Evolutionary conservation across 2,329 filamentous ascomycete genomes (phyloP).

Genomic region (Clathrospora elynae): DNA sequence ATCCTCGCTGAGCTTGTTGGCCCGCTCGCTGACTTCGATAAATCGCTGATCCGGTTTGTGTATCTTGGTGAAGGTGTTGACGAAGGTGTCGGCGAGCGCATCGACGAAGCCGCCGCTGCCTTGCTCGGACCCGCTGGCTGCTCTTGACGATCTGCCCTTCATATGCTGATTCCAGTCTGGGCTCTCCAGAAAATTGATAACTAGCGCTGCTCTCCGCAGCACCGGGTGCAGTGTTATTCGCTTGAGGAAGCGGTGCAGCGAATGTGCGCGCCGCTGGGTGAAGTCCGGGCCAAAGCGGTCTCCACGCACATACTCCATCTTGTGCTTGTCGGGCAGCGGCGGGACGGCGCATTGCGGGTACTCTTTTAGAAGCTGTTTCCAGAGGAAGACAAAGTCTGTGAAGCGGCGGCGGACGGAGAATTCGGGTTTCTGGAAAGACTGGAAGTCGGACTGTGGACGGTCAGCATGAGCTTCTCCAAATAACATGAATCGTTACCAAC

Average conservation of each 20-base stretch:
- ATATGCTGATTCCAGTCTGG: slow-evolving; percentile 97
- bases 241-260: slow-evolving; percentile 86
- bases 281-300: slow-evolving; percentile 95
- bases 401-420: slow-evolving; percentile 87
- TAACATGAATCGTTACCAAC: slow-evolving; percentile 54
- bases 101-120: slow-evolving; percentile 79
- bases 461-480: slow-evolving; percentile 14
- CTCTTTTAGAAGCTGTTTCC: slow-evolving; percentile 84
- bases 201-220: slow-evolving; percentile 77
- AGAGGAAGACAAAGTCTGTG: slow-evolving; percentile 97
- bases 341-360: slow-evolving; percentile 92
- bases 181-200: slow-evolving; percentile 90
- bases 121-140: slow-evolving; percentile 52
- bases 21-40: slow-evolving; percentile 88
- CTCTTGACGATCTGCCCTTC: slow-evolving; percentile 74
- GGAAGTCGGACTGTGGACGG: slow-evolving; percentile 78
- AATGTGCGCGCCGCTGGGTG: slow-evolving; percentile 84
- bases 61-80: slow-evolving; percentile 96
- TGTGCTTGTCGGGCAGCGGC: slow-evolving; percentile 95
- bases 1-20: slow-evolving; percentile 90
- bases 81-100: slow-evolving; percentile 91
- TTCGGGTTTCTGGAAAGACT: slow-evolving; percentile 82
- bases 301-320: slow-evolving; percentile 97
- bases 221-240: slow-evolving; percentile 87
- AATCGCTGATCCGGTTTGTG: slow-evolving; percentile 95